These are phyloP conservation scores for Monilinia laxa DNA, from an alignment of 2,329 filamentous ascomycete genomes.

Conservation along the genomic window DNA sequence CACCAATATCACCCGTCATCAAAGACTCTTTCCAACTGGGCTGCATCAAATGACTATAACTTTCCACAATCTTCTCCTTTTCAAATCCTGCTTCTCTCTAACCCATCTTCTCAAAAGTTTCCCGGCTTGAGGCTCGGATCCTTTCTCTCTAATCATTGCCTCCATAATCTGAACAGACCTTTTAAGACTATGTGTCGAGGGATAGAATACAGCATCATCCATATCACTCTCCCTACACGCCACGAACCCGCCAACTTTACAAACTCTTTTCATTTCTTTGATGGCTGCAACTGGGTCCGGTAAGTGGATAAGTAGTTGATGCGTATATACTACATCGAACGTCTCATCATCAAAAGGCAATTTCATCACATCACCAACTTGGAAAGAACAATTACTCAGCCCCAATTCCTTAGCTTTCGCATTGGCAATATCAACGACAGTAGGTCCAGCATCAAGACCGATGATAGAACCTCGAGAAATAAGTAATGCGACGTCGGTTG, in stretches of 20 bases:
- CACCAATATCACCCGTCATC: conserved; percentile 1
- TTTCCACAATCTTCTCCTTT: conserved; percentile 3
- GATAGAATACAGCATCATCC: conserved; percentile 14
- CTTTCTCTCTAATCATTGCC: conserved; percentile 19
- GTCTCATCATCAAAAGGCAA: conserved; percentile 18
- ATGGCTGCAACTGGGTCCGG: conserved; percentile 5
- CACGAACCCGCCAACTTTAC: conserved; percentile 15
- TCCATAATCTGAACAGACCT: background rate
- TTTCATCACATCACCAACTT: conserved; percentile 18
- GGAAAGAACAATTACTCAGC: conserved; percentile 14
- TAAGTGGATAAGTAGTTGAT: conserved; percentile 20
- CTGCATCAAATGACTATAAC: conserved; percentile 20
- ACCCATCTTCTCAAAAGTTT: conserved; percentile 18
- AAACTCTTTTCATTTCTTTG: conserved; percentile 20
- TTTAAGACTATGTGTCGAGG: background rate
- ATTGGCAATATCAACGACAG: background rate
- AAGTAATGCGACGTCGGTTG: conserved; percentile 12
- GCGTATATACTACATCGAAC: conserved; percentile 23
- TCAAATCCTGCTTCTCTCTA: conserved; percentile 14
- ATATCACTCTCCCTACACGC: conserved; percentile 21
- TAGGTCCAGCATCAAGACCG: conserved; percentile 7
- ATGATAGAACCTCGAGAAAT: conserved; percentile 10
- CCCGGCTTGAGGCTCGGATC: conserved; percentile 7
- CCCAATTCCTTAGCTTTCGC: background rate
- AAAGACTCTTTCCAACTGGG: conserved; percentile 11